Percentiles rank a stretch among this genome's conserved stretches.
phyloP scores from a whole-genome alignment of 2,329 filamentous ascomycete genomes.

The Epicoccum sorghinum region DNA sequence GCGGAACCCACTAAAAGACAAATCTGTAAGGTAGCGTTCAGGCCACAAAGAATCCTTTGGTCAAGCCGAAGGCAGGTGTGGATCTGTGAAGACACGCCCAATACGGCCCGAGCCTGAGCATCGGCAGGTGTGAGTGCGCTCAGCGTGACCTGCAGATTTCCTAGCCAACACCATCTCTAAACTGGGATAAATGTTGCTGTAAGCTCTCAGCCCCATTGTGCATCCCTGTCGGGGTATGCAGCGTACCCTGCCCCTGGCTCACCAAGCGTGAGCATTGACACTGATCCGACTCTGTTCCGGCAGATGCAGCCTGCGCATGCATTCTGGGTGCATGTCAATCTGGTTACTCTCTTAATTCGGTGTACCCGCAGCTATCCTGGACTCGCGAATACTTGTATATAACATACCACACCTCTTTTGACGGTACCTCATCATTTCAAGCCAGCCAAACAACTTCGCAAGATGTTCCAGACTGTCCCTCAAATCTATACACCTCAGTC shows the following conservation, averaged over 20 bases:
- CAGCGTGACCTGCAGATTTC: slow-evolving; percentile 30
- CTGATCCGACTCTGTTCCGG: slow-evolving; percentile 32
- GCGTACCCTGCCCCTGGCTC: slow-evolving; percentile 33
- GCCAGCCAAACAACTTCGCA: slow-evolving; percentile 17
- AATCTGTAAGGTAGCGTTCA: slow-evolving; percentile 4
- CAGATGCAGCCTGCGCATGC: slow-evolving; percentile 32
- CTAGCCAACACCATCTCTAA: slow-evolving; percentile 27
- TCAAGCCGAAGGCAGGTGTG: slow-evolving; percentile 1
- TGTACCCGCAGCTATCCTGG: slow-evolving; percentile 21
- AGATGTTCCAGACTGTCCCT: slow-evolving; percentile 40
- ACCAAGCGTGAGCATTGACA: slow-evolving; percentile 41
- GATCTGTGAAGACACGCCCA: slow-evolving; percentile 5
- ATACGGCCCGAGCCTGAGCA: slow-evolving; percentile 24
- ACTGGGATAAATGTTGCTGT: slow-evolving; percentile 34
- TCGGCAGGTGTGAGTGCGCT: slow-evolving; percentile 25
- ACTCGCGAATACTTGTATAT: slow-evolving; percentile 38
- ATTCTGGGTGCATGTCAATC: slow-evolving; percentile 29
- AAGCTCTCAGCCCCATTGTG: slow-evolving; percentile 45
- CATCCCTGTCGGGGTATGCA: slow-evolving; percentile 38
- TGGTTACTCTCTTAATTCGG: slow-evolving; percentile 29
- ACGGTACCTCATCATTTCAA: slow-evolving; percentile 20
- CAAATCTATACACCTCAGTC: slow-evolving; percentile 33
- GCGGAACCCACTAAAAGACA: slow-evolving; percentile 2
- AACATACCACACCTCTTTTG: slow-evolving; percentile 30
- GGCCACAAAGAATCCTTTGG: background rate